phyloP scores from a whole-genome alignment of 2,329 filamentous ascomycete species.

The Alternaria incomplexa region DNA sequence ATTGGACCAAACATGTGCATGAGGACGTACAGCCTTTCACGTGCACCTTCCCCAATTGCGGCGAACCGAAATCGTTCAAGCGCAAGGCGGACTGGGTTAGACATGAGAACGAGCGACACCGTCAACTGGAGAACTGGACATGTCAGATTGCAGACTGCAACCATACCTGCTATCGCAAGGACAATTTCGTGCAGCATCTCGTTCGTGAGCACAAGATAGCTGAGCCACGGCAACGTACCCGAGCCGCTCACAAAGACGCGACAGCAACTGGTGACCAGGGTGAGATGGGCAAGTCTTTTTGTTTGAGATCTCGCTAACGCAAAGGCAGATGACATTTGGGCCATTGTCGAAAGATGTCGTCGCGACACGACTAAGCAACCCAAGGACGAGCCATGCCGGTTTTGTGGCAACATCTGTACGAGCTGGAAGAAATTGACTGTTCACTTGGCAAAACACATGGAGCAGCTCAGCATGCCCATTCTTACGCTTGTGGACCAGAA shows the following conservation, averaged over 20 bases:
- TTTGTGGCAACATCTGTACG: constrained; percentile 80
- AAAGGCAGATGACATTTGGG: constrained; percentile 69
- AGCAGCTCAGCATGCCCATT: constrained; percentile 84
- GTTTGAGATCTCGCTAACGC: constrained; percentile 16
- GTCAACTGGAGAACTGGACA: constrained; percentile 89
- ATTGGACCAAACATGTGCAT: constrained; percentile 96
- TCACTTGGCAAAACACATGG: constrained; percentile 95
- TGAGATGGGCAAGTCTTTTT: constrained; percentile 10
- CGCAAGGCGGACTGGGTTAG: constrained; percentile 95
- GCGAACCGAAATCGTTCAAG: constrained; percentile 90
- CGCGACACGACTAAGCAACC: constrained; percentile 69
- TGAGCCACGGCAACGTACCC: constrained; percentile 77
- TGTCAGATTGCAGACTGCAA: constrained; percentile 81
- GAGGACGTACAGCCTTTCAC: constrained; percentile 94
- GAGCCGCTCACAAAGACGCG: constrained; percentile 49
- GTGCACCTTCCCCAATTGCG: constrained; percentile 84
- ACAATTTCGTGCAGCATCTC: constrained; percentile 92
- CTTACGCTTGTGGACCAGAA: constrained; percentile 56
- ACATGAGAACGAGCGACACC: constrained; percentile 90
- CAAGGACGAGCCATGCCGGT: constrained; percentile 80
- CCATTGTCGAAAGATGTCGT: constrained; percentile 78
- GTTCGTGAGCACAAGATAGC: constrained; percentile 87
- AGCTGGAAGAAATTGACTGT: constrained; percentile 94
- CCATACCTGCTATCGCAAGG: constrained; percentile 83
- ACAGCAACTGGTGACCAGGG: constrained; percentile 32